Conservation (phyloP, 2,329 filamentous ascomycete species). For the Xylariales sp. region DNA sequence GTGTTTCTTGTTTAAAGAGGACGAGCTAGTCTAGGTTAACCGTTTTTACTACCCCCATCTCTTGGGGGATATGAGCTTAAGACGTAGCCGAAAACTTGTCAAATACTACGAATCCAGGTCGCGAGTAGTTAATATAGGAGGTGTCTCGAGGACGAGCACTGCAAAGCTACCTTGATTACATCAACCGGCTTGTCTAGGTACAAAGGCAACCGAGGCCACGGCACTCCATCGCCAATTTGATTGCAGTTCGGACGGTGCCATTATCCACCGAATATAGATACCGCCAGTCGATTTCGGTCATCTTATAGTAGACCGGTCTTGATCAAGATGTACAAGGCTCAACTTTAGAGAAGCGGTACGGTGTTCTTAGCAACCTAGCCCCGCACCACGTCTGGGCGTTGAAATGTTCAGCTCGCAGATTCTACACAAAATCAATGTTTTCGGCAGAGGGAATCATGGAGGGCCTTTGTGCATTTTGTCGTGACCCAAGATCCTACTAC, state of each 20-base stretch:
- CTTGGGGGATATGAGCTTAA: neutral
- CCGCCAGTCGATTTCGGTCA: neutral
- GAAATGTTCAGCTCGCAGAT: conserved; percentile 21
- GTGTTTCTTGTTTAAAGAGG: conserved; percentile 29
- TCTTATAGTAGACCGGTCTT: neutral
- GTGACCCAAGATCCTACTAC: neutral
- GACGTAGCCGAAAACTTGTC: neutral
- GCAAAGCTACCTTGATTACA: conserved; percentile 15
- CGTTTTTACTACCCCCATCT: neutral
- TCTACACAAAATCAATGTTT: conserved; percentile 18
- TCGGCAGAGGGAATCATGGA: conserved; percentile 25
- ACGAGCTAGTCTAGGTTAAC: conserved; percentile 3
- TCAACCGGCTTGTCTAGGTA: conserved; percentile 9
- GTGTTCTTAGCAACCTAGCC: conserved; percentile 14
- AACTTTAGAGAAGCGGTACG: conserved; percentile 12
- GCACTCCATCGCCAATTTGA: conserved; percentile 21
- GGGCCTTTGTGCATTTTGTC: conserved; percentile 13
- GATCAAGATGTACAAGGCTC: conserved; percentile 14
- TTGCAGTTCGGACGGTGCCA: conserved; percentile 1
- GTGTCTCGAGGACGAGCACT: neutral
- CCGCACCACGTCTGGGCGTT: conserved; percentile 22
- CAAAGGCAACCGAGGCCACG: conserved; percentile 18
- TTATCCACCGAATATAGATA: neutral
- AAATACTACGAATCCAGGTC: neutral
- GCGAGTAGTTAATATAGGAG: neutral